phyloP scores from a whole-genome alignment of 129 eudicot species.

The Smallanthus sonchifolius region DNA sequence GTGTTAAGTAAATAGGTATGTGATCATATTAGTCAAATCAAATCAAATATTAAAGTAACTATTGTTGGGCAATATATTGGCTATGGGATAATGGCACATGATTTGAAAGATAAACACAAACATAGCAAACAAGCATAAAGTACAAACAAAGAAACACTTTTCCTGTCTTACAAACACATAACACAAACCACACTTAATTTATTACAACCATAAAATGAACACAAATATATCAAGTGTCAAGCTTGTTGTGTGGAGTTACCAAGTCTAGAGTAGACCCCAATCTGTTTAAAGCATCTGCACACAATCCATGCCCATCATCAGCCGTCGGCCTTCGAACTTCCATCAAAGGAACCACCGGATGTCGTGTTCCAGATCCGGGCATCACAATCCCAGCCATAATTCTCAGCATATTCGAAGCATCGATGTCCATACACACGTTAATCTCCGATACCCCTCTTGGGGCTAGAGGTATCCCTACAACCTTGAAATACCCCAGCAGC shows the following conservation, averaged over 20 bases:
- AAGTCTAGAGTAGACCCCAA: slow-evolving; percentile 60
- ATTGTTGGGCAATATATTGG: no score
- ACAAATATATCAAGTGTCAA: background rate
- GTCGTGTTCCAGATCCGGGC: slow-evolving; percentile 47
- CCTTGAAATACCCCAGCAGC: slow-evolving; percentile 64
- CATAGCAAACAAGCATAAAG: no score
- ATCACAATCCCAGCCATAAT: slow-evolving; percentile 58
- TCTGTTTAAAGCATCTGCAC: slow-evolving; percentile 60
- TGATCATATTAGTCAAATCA: no score
- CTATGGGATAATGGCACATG: no score
- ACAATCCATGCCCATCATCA: slow-evolving; percentile 91
- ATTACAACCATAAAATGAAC: background rate
- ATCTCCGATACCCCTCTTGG: slow-evolving; percentile 75
- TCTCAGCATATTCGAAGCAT: slow-evolving; percentile 62
- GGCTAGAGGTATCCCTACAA: slow-evolving; percentile 66
- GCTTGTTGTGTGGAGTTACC: slow-evolving; percentile 46
- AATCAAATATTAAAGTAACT: no score
- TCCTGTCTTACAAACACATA: background rate
- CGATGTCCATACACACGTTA: slow-evolving; percentile 70
- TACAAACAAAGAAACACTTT: no score
- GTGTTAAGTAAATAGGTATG: no score
- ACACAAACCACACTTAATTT: background rate
- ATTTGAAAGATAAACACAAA: no score
- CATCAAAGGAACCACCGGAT: slow-evolving; percentile 42
- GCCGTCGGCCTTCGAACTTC: slow-evolving; percentile 84